phyloP scores from a whole-genome alignment of 2,329 filamentous ascomycete species.

The Aspergillus brunneoviolaceus region DNA sequence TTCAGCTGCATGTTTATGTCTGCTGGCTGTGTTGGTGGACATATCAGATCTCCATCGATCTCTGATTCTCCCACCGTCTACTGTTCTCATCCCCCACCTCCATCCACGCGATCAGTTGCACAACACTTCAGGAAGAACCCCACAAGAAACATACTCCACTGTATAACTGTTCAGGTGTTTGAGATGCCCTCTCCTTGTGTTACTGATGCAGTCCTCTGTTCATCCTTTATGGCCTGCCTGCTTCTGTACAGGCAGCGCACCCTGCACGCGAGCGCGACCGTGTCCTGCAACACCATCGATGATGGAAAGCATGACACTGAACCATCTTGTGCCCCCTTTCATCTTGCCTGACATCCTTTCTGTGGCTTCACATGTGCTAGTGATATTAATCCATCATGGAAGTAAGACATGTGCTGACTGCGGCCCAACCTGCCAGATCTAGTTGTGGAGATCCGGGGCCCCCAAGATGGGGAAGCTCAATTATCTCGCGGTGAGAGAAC shows the following conservation, averaged over 20 bases:
- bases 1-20: not conserved
- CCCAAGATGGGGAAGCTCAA: slow-evolving; percentile 41
- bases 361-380: not conserved
- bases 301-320: not conserved
- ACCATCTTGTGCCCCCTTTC: too few relatives aligned
- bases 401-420: not conserved
- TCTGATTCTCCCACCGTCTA: not conserved
- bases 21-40: not conserved
- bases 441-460: not conserved
- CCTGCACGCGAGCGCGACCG: not conserved
- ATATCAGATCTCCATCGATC: not conserved
- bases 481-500: slow-evolving; percentile 39
- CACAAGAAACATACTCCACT: not conserved
- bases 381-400: not conserved
- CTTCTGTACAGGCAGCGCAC: not conserved
- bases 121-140: not conserved
- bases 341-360: not conserved
- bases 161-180: not conserved
- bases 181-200: not conserved
- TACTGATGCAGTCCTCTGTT: not conserved
- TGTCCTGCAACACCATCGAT: not conserved
- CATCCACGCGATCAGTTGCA: not conserved
- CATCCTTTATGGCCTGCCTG: not conserved
- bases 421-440: not conserved
- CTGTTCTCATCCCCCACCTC: not conserved